Evolutionary conservation across 768 basidiomycete genomes (phyloP).

Genomic region (Phaeolepiota aurea): DNA sequence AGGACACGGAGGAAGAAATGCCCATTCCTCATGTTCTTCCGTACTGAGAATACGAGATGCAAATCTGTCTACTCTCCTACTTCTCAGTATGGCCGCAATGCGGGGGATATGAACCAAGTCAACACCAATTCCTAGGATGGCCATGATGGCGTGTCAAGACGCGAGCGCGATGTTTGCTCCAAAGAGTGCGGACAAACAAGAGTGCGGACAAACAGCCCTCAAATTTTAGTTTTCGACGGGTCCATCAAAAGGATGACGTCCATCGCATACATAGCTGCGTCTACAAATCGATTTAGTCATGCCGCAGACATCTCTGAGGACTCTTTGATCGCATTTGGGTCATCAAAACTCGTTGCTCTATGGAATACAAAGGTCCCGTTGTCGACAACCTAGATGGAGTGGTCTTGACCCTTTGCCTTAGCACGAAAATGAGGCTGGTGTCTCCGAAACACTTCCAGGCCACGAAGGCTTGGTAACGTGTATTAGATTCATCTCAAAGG

Average conservation of each 20-base stretch:
- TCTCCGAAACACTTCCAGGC: slow-evolving; percentile 65
- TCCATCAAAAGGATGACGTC: slow-evolving; percentile 12
- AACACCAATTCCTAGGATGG: slow-evolving; percentile 67
- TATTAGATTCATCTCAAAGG: slow-evolving; percentile 53
- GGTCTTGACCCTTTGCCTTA: slow-evolving; percentile 14
- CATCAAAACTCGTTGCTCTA: slow-evolving; percentile 34
- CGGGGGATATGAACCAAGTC: slow-evolving; percentile 69
- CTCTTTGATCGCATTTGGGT: slow-evolving; percentile 39
- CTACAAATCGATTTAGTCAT: slow-evolving; percentile 38
- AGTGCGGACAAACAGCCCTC: slow-evolving; percentile 1
- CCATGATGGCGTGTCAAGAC: slow-evolving; percentile 25
- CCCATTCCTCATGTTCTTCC: slow-evolving; percentile 33
- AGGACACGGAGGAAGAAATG: slow-evolving; percentile 14
- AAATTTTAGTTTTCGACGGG: background rate
- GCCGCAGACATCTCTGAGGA: slow-evolving; percentile 37
- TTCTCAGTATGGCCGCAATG: slow-evolving; percentile 42
- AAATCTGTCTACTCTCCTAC: slow-evolving; percentile 37
- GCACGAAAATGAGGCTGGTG: slow-evolving; percentile 42
- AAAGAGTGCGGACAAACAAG: slow-evolving; percentile 4
- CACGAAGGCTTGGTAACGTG: slow-evolving; percentile 72
- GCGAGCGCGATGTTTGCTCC: slow-evolving; percentile 2
- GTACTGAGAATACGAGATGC: slow-evolving; percentile 58
- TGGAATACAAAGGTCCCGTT: slow-evolving; percentile 37
- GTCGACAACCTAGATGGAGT: too few species aligned
- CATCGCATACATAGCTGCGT: slow-evolving; percentile 34